Evolutionary conservation across 106 monocot genomes (phyloP), one percentile per base, ranked within the genome.

Genomic region (Dioscorea zingiberensis): DNA sequence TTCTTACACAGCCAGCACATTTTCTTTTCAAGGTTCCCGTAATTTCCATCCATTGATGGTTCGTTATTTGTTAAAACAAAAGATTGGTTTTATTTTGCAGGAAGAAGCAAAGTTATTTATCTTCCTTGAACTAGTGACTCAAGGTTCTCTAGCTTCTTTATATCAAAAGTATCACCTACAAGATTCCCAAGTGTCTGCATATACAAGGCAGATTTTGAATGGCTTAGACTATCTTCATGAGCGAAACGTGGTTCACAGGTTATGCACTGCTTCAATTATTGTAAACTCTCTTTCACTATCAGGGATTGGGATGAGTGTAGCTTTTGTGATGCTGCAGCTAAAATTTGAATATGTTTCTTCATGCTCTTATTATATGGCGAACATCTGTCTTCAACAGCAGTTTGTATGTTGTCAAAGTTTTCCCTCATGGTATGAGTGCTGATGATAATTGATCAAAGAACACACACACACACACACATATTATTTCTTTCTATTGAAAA

Each of bases 191-290:
- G 94, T 87, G 22, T 90, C 90, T 59, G 73, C 79, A 44, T 87
- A 90, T 69, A 94, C 94, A 38, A 80, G 90, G 75, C 94, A 94
- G 66, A 94, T 94, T 61, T 72, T 94, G 21, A 66, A 78, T 55
- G 90, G 94, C 61, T 76, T 90, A 65, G 62, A 76, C 22, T 94
- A 94, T 78, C 89, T 95, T 63, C 91, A 91, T 83, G 87, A 90
- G 1, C 81, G 80, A 48, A 80, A 78, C 71, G 80, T 94, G 38
- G 87, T 94, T 22, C 94, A 90, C 75, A 90, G 94, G 94, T 95
- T 62, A 80, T 47, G 46, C 69, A 66, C 25, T 59, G 23, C 11
- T 72, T 63, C 49, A 49, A 9, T 49, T 49, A 13, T 49, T 4
- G 30, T 49, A 49, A 7, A 9, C 49, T 18, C 13, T 49, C 18